phyloP scores from a whole-genome alignment of 164 flowering plant species.

The Kingdonia uniflora region DNA sequence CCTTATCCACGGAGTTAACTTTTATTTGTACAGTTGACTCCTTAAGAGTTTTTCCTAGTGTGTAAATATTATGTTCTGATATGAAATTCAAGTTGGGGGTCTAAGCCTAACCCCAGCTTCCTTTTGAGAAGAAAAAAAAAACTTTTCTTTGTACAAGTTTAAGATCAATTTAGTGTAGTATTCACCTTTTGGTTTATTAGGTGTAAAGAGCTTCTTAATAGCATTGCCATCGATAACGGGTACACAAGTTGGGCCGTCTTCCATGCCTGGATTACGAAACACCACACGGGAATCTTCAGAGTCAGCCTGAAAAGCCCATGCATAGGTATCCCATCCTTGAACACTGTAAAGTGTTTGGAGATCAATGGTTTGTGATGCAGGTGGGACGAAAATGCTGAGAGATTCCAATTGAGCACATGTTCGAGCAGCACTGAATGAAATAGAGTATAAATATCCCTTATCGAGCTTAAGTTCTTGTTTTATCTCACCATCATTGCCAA shows the following conservation, averaged over 20 bases:
- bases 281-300: conserved; percentile 32
- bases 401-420: conserved; percentile 96
- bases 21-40: no score
- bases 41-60: no score
- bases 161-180: not conserved
- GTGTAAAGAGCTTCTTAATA: conserved; percentile 78
- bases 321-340: conserved; percentile 90
- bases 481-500: conserved; percentile 84
- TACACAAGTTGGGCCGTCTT: conserved; percentile 93
- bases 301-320: conserved; percentile 63
- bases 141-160: no score
- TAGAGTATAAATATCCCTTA: conserved; percentile 60
- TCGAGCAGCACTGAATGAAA: conserved; percentile 90
- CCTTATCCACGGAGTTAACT: no score
- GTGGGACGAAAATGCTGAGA: conserved; percentile 68
- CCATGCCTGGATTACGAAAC: conserved; percentile 82
- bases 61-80: no score
- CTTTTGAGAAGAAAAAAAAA: no score
- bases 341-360: conserved; percentile 83
- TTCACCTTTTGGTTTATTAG: conserved; percentile 69
- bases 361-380: conserved; percentile 75
- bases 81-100: no score
- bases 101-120: no score
- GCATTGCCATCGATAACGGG: conserved; percentile 88
- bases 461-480: conserved; percentile 63